phyloP scores from a whole-genome alignment of 177 flowering plant genomes.

The Vitis hybrid region DNA sequence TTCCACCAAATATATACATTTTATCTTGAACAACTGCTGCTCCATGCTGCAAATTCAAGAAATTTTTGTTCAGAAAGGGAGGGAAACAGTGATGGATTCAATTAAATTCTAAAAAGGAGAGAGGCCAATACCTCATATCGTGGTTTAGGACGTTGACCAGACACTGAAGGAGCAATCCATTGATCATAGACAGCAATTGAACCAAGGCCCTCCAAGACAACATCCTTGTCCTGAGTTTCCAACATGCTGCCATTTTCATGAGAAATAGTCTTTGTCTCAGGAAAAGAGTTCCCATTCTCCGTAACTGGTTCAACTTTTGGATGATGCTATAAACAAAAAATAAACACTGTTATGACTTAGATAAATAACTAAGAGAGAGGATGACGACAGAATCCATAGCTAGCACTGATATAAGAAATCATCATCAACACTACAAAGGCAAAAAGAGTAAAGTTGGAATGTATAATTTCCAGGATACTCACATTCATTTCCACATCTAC shows the following conservation, averaged over 20 bases:
- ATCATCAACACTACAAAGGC: not conserved
- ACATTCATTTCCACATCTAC: constrained; percentile 86
- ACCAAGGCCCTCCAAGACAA: constrained; percentile 72
- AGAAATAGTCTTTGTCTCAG: constrained; percentile 66
- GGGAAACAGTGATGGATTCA: not conserved
- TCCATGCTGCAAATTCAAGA: constrained; percentile 68
- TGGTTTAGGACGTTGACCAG: constrained; percentile 93
- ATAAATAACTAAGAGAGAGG: not conserved
- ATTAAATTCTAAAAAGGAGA: constrained; percentile 7
- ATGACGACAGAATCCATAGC: not conserved
- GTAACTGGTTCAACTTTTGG: constrained; percentile 40
- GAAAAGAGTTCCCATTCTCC: constrained; percentile 61
- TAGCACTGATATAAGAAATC: not conserved
- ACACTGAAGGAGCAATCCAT: constrained; percentile 81
- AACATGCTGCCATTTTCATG: constrained; percentile 61
- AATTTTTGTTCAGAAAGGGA: not conserved
- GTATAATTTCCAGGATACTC: constrained; percentile 29
- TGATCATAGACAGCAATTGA: constrained; percentile 82
- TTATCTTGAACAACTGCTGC: constrained; percentile 86
- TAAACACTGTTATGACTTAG: constrained; percentile 3
- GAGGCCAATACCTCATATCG: constrained; percentile 79
- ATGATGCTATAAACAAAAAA: constrained; percentile 40
- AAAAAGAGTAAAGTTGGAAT: not conserved
- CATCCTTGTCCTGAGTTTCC: constrained; percentile 85
- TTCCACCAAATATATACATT: constrained; percentile 97